phyloP scores from a whole-genome alignment of 192 early-diverging fungal genomes.

The Backusella luteola region DNA sequence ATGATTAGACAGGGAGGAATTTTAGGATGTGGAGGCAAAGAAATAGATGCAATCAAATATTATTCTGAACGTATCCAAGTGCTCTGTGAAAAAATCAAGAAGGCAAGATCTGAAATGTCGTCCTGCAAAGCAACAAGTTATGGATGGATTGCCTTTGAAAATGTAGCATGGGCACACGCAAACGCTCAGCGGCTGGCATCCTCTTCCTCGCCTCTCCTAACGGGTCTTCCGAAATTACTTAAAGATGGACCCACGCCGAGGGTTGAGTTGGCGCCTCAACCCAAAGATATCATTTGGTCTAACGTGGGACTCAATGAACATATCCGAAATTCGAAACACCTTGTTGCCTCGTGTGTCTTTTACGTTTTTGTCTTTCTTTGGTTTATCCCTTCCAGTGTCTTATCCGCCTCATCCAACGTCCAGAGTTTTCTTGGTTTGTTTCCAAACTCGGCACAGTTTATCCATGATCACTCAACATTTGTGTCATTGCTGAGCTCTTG shows the following conservation, averaged over 20 bases:
- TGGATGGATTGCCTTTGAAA: conserved; percentile 66
- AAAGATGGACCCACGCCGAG: conserved; percentile 26
- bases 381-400: conserved; percentile 62
- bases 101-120: conserved; percentile 44
- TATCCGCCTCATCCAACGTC: conserved; percentile 60
- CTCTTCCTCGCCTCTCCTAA: conserved; percentile 23
- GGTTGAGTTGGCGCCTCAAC: conserved; percentile 58
- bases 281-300: conserved; percentile 76
- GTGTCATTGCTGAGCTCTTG: conserved; percentile 63
- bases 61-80: conserved; percentile 62
- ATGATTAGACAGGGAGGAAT: conserved; percentile 27
- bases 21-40: conserved; percentile 35
- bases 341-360: conserved; percentile 49
- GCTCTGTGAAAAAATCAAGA: conserved; percentile 53
- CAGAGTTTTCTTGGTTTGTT: conserved; percentile 57
- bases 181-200: conserved; percentile 41
- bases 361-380: conserved; percentile 60
- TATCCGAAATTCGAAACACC: conserved; percentile 40
- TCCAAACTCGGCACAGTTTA: conserved; percentile 46
- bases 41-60: conserved; percentile 71
- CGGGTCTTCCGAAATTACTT: neutral
- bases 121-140: conserved; percentile 63
- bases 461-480: conserved; percentile 47
- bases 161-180: conserved; percentile 47
- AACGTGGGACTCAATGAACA: conserved; percentile 59